These are phyloP conservation scores for Coemansia sp. DNA, from an alignment of 192 early-diverging fungal genomes.

Conservation along the genomic window DNA sequence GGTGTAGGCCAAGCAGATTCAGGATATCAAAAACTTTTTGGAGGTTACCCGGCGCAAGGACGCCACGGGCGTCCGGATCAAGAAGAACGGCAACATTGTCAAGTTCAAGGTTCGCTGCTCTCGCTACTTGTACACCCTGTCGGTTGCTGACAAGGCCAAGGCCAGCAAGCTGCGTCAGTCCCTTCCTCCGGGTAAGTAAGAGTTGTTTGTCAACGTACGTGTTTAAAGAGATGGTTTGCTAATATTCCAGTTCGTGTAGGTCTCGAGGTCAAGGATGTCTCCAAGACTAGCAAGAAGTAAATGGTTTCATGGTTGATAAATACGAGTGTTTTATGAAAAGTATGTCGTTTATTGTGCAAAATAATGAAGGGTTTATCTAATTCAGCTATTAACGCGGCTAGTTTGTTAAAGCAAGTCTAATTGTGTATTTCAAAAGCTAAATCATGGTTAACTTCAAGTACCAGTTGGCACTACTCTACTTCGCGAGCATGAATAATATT, in stretches of 20 bases:
- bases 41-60: constrained; percentile 94
- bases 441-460: no score
- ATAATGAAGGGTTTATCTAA: no score
- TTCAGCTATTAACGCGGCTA: no score
- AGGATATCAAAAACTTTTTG: constrained; percentile 98
- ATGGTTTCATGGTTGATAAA: neutral
- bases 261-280: constrained; percentile 20
- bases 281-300: constrained; percentile 18
- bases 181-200: constrained; percentile 71
- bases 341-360: no score
- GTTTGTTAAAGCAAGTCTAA: no score
- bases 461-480: no score
- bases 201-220: neutral
- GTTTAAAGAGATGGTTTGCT: neutral
- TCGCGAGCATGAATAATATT: no score
- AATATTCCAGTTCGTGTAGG: constrained; percentile 3
- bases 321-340: neutral
- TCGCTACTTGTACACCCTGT: constrained; percentile 96
- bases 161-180: constrained; percentile 94
- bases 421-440: no score
- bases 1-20: constrained; percentile 90
- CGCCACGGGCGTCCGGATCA: constrained; percentile 90
- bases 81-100: constrained; percentile 87
- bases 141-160: constrained; percentile 92
- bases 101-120: constrained; percentile 99